Evolutionary conservation across 345 rosid genomes (phyloP).

Genomic region (Luvunga scandens): DNA sequence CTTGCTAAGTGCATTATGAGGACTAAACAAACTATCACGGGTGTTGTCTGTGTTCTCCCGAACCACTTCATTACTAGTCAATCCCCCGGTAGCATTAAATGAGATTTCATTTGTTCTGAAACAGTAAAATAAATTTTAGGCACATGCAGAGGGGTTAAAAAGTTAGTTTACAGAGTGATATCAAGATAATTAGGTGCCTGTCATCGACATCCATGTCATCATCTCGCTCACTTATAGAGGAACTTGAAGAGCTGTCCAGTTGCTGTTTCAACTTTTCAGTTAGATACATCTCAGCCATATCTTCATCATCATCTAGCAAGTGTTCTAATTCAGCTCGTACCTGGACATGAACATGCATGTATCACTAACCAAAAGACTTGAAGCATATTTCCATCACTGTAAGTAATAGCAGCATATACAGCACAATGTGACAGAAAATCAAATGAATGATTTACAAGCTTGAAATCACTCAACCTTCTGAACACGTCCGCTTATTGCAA

Average conservation of each 20-base stretch:
- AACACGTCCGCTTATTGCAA: slow-evolving; percentile 64
- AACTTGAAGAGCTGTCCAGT: slow-evolving; percentile 58
- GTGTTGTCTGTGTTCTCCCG: slow-evolving; percentile 32
- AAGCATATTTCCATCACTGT: background rate
- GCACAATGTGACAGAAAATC: background rate
- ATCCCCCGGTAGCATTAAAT: slow-evolving; percentile 29
- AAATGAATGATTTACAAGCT: background rate
- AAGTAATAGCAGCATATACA: background rate
- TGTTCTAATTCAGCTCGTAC: slow-evolving; percentile 94
- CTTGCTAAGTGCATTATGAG: slow-evolving; percentile 43
- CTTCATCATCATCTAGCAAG: slow-evolving; percentile 90
- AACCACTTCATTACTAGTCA: slow-evolving; percentile 36
- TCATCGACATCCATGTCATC: slow-evolving; percentile 45
- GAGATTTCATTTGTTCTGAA: slow-evolving; percentile 53
- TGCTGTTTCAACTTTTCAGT: slow-evolving; percentile 69
- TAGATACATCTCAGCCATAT: slow-evolving; percentile 97
- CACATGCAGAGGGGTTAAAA: background rate
- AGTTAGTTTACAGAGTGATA: background rate
- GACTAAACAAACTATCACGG: slow-evolving; percentile 45
- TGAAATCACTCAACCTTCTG: slow-evolving; percentile 48
- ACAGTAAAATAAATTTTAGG: slow-evolving; percentile 6
- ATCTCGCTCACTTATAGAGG: slow-evolving; percentile 57
- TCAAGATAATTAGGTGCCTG: slow-evolving; percentile 34
- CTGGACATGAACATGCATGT: slow-evolving; percentile 30
- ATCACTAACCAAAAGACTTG: background rate